These are phyloP conservation scores for Acorus gramineus DNA, from an alignment of 106 monocot species.

Conservation along the genomic window DNA sequence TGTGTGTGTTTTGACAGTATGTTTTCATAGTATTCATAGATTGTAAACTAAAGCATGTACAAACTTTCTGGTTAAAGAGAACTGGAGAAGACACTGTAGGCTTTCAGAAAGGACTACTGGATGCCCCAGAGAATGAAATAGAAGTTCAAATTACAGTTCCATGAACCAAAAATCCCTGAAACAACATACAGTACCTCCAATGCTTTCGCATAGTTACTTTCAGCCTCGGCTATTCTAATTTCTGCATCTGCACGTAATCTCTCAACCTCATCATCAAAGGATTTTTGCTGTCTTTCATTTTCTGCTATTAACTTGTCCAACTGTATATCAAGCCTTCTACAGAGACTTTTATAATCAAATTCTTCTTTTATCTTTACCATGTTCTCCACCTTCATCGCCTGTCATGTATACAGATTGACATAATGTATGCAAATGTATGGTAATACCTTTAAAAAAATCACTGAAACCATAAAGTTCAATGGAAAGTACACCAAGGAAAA, in stretches of 20 bases:
- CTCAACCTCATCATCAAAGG: constrained; percentile 77
- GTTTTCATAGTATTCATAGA: too few relatives aligned
- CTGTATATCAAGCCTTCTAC: constrained; percentile 88
- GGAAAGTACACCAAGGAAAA: too few relatives aligned
- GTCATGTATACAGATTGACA: not conserved
- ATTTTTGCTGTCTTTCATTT: constrained; percentile 86
- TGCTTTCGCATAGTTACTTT: constrained; percentile 44
- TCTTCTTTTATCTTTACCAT: constrained; percentile 99
- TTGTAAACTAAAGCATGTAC: too few relatives aligned
- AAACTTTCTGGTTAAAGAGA: too few relatives aligned
- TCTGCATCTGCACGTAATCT: constrained; percentile 77
- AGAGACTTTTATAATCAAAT: constrained; percentile 98
- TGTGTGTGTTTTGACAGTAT: too few relatives aligned
- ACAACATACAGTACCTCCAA: constrained; percentile 42
- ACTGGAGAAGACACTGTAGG: too few relatives aligned
- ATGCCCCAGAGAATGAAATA: too few relatives aligned
- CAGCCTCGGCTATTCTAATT: constrained; percentile 47
- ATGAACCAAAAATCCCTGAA: not conserved
- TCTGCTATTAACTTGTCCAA: constrained; percentile 85
- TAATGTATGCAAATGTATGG: too few relatives aligned
- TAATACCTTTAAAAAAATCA: too few relatives aligned
- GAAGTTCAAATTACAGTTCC: too few relatives aligned
- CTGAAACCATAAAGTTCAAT: too few relatives aligned
- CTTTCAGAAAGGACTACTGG: too few relatives aligned
- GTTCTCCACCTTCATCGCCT: constrained; percentile 99